Conservation (phyloP, 2,329 filamentous ascomycete species). For the Pestalotiopsis fici region DNA sequence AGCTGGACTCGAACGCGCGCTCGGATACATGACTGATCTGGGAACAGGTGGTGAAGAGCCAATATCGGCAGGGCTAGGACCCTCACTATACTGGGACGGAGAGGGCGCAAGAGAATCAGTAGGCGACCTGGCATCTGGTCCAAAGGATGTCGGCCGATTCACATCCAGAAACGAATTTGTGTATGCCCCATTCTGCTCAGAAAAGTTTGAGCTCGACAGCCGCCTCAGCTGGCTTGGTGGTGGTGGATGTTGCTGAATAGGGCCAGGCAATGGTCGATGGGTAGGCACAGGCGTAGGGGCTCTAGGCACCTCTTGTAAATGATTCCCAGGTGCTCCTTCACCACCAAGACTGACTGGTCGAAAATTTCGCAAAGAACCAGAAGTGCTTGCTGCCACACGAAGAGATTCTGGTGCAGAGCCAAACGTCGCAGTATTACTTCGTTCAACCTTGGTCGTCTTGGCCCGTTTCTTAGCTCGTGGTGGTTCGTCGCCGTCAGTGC, state of each 20-base stretch:
- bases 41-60: constrained; percentile 88
- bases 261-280: constrained; percentile 21
- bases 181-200: constrained; percentile 37
- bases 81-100: constrained; percentile 52
- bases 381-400: constrained; percentile 86
- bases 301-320: constrained; percentile 72
- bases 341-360: constrained; percentile 65
- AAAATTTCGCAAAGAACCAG: constrained; percentile 83
- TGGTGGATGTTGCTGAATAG: constrained; percentile 30
- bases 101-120: constrained; percentile 52
- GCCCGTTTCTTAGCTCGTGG: constrained; percentile 72
- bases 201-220: constrained; percentile 59
- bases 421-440: constrained; percentile 72
- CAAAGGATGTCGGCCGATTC: constrained; percentile 40
- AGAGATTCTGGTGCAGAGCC: constrained; percentile 76
- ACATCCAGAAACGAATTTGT: constrained; percentile 30
- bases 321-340: constrained; percentile 43
- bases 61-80: constrained; percentile 76
- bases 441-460: constrained; percentile 73
- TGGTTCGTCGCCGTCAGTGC: constrained; percentile 60
- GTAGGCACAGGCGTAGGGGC: constrained; percentile 76
- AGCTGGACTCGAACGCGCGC: constrained; percentile 58
- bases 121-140: constrained; percentile 56
- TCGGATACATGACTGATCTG: constrained; percentile 53
- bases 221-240: constrained; percentile 57